Evolutionary conservation across 179 eudicot species (phyloP).

Genomic region (Amaranthus tricolor): DNA sequence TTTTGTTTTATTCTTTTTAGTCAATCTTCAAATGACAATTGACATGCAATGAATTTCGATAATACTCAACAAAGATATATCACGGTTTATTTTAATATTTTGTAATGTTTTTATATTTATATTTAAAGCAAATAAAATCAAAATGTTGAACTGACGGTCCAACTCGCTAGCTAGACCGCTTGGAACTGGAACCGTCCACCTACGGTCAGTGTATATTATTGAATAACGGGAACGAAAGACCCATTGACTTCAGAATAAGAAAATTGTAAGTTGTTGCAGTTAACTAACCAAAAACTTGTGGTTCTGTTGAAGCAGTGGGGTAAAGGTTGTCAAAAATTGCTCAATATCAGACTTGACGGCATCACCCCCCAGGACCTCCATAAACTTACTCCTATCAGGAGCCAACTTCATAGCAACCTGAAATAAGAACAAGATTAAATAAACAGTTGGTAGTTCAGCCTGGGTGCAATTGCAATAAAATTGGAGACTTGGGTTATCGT

Average conservation of each 20-base stretch:
- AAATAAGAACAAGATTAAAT: not conserved
- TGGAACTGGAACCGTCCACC: too few relatives aligned
- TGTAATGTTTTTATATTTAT: too few relatives aligned
- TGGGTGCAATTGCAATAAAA: not conserved
- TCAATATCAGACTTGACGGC: slow-evolving; percentile 58
- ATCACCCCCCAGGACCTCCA: slow-evolving; percentile 67
- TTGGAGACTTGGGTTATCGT: not conserved
- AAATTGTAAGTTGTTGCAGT: not conserved
- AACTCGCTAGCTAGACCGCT: not conserved
- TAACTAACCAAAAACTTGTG: slow-evolving; percentile 77
- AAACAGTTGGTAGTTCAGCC: not conserved
- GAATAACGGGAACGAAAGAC: not conserved
- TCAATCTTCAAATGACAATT: not conserved
- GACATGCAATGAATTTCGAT: not conserved
- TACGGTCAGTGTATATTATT: not conserved
- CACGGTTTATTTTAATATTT: not conserved
- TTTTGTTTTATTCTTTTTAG: not conserved
- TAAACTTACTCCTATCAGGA: slow-evolving; percentile 84
- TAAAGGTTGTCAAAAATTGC: slow-evolving; percentile 54
- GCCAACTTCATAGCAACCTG: slow-evolving; percentile 89
- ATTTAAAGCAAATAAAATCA: not conserved
- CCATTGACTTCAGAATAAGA: not conserved
- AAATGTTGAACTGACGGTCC: not conserved
- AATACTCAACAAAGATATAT: not conserved
- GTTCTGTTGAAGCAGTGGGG: slow-evolving; percentile 62